Evolutionary conservation across 148 eudicot genomes (phyloP), one percentile per base, ranked within the genome.

Genomic region (Silene latifolia): DNA sequence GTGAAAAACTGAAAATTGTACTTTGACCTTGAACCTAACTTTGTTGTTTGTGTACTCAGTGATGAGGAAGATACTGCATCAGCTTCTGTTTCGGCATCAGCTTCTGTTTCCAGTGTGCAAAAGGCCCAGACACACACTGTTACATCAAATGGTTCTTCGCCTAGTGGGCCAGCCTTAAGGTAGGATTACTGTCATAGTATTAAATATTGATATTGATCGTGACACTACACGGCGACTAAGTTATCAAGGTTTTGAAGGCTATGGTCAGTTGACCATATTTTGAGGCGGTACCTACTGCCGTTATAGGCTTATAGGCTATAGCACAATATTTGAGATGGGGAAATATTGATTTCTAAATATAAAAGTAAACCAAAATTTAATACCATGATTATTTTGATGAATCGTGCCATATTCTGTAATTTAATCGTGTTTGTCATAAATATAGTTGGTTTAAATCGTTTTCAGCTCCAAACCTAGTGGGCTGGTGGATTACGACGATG

Each of bases 21-120:
- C 10, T 44, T 51, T 65, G 42, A n/a, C 75, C 24, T 25, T 64
- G 66, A 53, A 25, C 51, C 79, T 60, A 69, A 69, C 5, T 62
- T 44, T 25, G 3, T 35, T 17, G 10, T 13, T 71, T 74, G 17
- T 54, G 42, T 57, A 18, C 57, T 72, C 85, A 96, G 99, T 76
- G 99, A 96, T 65, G 99, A 96, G 83, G 99, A 96, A 81, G 91
- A 96, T 80, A 87, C 99, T 46, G 89, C 94, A 64, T 92, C 98
- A 66, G 98, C 89, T 54, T 79, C 87, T 3, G 69, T 76, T 64
- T 32, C 83, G 56, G 56, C 56, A 51, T 51, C 98, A 63, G 98
- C 89, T 54, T 79, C 87, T 3, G 69, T 78, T 67, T 32, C 83
- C 1, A 85, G 76, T 57, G 75, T 73, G 27, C 82, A 61, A 57